Base-by-base conservation (phyloP, 2,329 filamentous ascomycete genomes). In the Ophiocordyceps robertsii region DNA sequence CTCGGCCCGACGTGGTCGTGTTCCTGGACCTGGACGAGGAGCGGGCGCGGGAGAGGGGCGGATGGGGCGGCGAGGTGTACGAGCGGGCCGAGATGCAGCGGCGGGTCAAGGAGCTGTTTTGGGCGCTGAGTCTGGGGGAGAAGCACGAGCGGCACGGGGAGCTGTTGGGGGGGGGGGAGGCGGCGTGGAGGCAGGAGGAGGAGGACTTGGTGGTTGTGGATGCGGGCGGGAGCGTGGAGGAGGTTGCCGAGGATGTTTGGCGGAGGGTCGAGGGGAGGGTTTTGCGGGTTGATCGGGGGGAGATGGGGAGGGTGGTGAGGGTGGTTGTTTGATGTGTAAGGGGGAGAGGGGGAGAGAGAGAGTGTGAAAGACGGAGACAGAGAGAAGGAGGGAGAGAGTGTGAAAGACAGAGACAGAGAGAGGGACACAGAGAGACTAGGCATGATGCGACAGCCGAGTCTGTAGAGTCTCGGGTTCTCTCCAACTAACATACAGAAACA, bases 41-140 rank as follows among this genome's bases (percentile, higher is more conserved):
- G 39, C 74, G 80, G 46, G 88, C 88, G 10, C 75, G 75, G 29
- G 72, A 72, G 52, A 72, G 92, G 16, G 88, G 87, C n/a, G 90
- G 87, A 0, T 98, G 82, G 68, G 92, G 92, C 1, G 75, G 72
- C 16, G 92, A 98, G 68, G 72, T 85, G 48, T 98, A 96, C 56
- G 92, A 98, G 66, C 82, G 78, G 57, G 75, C 73, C 46, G 78
- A 80, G 55, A 84, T 95, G 77, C 92, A 98, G 65, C 68, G 72
- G 46, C 73, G 78, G 10, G 92, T 96, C 13, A 68, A 85, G 17
- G 73, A 80, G 47, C 59, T 93, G 40, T 95, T 94, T 59, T 24
- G 19, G 40, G 14, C 40, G 6, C 33, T 37, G 16, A 67, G 65
- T 47, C 62, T 66, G 62, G 69, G 69, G 1, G 62, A 65, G 14